Evolutionary conservation across 305 asterid species (phyloP), one percentile per base, ranked within the genome.

Genomic region (Fraxinus angustifolia): DNA sequence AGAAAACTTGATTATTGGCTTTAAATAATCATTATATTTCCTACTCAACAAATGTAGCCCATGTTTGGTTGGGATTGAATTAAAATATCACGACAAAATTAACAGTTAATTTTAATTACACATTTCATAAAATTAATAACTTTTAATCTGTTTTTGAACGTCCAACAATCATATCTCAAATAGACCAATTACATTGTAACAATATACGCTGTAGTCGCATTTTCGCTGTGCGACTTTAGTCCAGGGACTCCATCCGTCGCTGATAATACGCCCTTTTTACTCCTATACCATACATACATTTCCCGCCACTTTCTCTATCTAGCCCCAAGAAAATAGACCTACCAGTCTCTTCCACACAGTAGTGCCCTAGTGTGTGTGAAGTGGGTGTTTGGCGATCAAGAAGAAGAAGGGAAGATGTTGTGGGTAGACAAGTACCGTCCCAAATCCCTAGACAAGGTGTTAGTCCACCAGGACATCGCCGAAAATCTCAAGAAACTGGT

Each of bases 351-450:
- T 38, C n/a, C 71, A 12, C 1, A 7, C 71, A 6, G 23, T 14
- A 14, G 21, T 48, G 42, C 42, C 42, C 68, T n/a, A 19, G 42
- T 11, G 78, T 31, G 78, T 31, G 62, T 48, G 81, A 14, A 35
- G 45, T 78, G 74, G 36, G 75, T 53, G 78, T 26, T 81, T 56
- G 73, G 16, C 11, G 81, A 35, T 75, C 76, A 75, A 75, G 82
- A 42, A 30, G 73, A 48, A 48, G 40, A 26, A 73, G 71, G 65
- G 28, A 72, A 87, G 85, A 93, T 96, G 99, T 90, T 94, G 94
- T 96, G 99, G 99, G 95, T 96, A 56, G 97, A 96, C 87, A 92
- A 92, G 82, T 91, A 96, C 86, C 97, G 98, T 42, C 99, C 99
- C 50, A 96, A 94, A 90, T 81, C 97, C 92, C 95, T 93, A 77